Base-by-base conservation (phyloP, 2,329 filamentous ascomycete species). In the Phaeomoniella chlamydospora region DNA sequence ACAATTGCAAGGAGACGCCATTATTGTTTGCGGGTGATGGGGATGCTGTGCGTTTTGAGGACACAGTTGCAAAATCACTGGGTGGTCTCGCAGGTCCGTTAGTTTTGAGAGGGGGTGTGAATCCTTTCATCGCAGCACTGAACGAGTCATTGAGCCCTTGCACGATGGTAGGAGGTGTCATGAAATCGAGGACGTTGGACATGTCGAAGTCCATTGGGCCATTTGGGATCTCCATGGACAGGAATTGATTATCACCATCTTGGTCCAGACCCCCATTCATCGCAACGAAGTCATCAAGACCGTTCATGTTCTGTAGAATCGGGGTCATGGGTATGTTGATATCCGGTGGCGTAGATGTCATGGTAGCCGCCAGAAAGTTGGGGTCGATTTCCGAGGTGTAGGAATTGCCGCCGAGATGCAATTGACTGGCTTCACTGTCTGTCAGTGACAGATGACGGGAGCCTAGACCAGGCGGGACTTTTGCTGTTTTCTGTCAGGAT, bases 151-250 rank as follows among this genome's bases (percentile, higher is more conserved):
- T 39, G 12, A 34, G 37, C 26, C 47, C 45, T 4, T 46, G 41
- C 29, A 47, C 29, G 33, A 47, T 41, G 22, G 18, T 39, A 22
- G 41, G 43, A 26, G 46, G 44, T 22, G 39, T 44, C 38, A 45
- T 48, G 36, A 49, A 44, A 15, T 48, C 44, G 9, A 46, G 38
- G 11, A 47, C 37, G 26, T 40, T 44, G 17, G 40, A 35, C 13
- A 40, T 29, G 36, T 48, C 45, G 33, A 49, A 49, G 30, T 47
- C 46, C 31, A 48, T 36, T 37, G 46, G 39, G 31, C 37, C 33
- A 14, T 33, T 16, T 11, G 40, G 36, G 35, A 37, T 37, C 19
- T 36, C 43, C 40, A 49, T 43, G 13, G 40, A 39, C 30, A 49
- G 39, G 33, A 47, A 47, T 18, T 47, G 44, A 34, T 41, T 43